Evolutionary conservation across 108 stramenopile species (phyloP).

Genomic region (Skeletonema costatum): DNA sequence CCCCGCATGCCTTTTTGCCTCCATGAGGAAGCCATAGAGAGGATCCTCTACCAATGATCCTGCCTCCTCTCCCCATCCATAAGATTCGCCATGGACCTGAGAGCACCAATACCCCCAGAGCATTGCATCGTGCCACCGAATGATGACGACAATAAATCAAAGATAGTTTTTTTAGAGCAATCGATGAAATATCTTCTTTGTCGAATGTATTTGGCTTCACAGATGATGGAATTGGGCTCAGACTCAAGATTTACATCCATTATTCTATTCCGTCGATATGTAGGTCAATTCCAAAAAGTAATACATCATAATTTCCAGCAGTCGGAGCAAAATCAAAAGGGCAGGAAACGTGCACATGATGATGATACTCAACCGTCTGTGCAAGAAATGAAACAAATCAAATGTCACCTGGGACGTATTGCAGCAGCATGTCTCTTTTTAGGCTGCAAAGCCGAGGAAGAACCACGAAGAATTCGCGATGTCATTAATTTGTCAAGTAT

Average conservation of each 20-base stretch:
- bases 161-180: neutral
- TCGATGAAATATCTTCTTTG: conserved; percentile 19
- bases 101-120: neutral
- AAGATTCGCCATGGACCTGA: neutral
- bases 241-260: conserved; percentile 70
- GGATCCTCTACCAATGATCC: no score
- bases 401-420: conserved; percentile 42
- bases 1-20: no score
- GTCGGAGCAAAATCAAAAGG: conserved; percentile 8
- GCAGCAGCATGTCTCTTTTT: conserved; percentile 72
- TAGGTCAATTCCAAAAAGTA: conserved; percentile 12
- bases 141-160: neutral
- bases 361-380: neutral
- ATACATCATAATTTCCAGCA: neutral
- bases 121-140: neutral
- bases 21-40: no score
- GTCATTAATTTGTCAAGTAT: conserved; percentile 69
- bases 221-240: conserved; percentile 55
- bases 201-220: conserved; percentile 64
- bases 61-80: no score
- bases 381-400: conserved; percentile 36
- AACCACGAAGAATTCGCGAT: conserved; percentile 79
- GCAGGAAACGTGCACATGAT: conserved; percentile 13
- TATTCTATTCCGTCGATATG: conserved; percentile 72
- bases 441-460: conserved; percentile 79